Evolutionary conservation across 371 early-diverging fungal genomes (phyloP), one percentile per base, ranked within the genome.

Genomic region (Mucor indicus): DNA sequence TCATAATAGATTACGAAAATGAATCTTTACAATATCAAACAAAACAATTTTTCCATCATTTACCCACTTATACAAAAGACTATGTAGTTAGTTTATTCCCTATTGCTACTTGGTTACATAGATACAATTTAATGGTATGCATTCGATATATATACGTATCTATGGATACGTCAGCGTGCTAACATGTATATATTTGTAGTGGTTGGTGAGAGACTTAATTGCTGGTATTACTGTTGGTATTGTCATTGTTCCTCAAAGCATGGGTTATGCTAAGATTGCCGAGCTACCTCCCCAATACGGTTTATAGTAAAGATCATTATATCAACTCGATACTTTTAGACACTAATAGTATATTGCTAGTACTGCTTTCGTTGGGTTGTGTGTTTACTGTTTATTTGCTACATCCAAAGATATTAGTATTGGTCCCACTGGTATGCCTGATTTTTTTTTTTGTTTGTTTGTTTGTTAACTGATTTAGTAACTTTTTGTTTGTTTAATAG

Each of bases 141-240:
- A n/a, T n/a, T n/a, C n/a, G n/a, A n/a, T n/a, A n/a, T n/a, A n/a
- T n/a, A n/a, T n/a, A n/a, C n/a, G n/a, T n/a, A n/a, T n/a, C n/a
- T n/a, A n/a, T n/a, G n/a, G n/a, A n/a, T n/a, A n/a, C n/a, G n/a
- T n/a, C n/a, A n/a, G n/a, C n/a, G n/a, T n/a, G n/a, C n/a, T n/a
- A n/a, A n/a, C n/a, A n/a, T n/a, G n/a, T n/a, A n/a, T n/a, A n/a
- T n/a, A n/a, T n/a, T 17, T 23, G 32, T n/a, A 53, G 13, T 94
- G 95, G 95, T 69, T 92, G n/a, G 8, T 84, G 15, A 83, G 89
- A 29, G 95, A 96, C 56, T 31, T 87, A 9, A 79, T 96, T 38
- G 92, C 95, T 5, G 96, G 94, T 32, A 38, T 87, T 12, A 93
- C 95, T 5, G 88, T 93, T 16, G 93, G 90, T 16, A 67, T 89